These are phyloP conservation scores for Exophiala dermatitidis DNA, from an alignment of 2,329 filamentous ascomycete species.

Conservation along the genomic window DNA sequence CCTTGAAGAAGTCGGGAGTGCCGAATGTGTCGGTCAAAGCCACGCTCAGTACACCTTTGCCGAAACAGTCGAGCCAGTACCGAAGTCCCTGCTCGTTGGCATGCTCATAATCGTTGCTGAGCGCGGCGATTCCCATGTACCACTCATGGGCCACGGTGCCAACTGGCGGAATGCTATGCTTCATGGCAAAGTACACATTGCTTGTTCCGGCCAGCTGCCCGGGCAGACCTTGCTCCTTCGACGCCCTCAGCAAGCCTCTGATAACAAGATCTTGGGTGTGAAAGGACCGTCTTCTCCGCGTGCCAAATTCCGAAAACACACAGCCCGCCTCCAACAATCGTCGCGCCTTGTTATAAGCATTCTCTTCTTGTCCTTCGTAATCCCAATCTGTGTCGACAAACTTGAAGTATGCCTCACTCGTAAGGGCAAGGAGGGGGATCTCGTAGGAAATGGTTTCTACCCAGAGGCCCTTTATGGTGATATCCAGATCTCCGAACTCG, in stretches of 20 bases:
- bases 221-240: slow-evolving; percentile 58
- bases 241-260: slow-evolving; percentile 72
- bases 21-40: slow-evolving; percentile 96
- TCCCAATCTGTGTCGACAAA: slow-evolving; percentile 93
- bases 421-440: slow-evolving; percentile 83
- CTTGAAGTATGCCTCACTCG: slow-evolving; percentile 94
- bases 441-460: slow-evolving; percentile 95
- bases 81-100: slow-evolving; percentile 78
- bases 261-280: slow-evolving; percentile 91
- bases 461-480: slow-evolving; percentile 77
- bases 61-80: slow-evolving; percentile 90
- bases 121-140: slow-evolving; percentile 98
- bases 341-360: slow-evolving; percentile 73
- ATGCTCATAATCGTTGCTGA: slow-evolving; percentile 73
- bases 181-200: slow-evolving; percentile 96
- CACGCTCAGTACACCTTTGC: slow-evolving; percentile 73
- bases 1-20: slow-evolving; percentile 76
- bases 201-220: slow-evolving; percentile 79
- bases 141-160: slow-evolving; percentile 95
- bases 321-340: slow-evolving; percentile 74
- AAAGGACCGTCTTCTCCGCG: slow-evolving; percentile 80
- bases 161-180: slow-evolving; percentile 73
- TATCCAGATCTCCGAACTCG: slow-evolving; percentile 65
- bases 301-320: slow-evolving; percentile 89
- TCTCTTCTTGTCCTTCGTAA: slow-evolving; percentile 77